A percentile compares a stretch with the other conserved stretches of the same genome.
phyloP scores from a whole-genome alignment of 768 basidiomycete genomes.

The Albatrellus ellisii region DNA sequence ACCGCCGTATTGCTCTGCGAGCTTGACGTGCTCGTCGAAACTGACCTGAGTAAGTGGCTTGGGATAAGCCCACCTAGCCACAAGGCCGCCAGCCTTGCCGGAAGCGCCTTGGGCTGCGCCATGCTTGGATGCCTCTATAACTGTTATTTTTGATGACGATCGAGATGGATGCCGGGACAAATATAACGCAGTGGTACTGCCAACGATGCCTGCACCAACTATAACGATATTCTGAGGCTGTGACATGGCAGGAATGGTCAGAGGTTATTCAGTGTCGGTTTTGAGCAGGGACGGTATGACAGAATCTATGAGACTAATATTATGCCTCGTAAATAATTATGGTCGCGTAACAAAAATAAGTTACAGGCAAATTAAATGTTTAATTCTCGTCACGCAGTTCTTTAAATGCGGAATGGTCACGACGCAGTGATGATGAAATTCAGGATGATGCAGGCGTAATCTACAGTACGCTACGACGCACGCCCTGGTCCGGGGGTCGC shows the following conservation, averaged over 20 bases:
- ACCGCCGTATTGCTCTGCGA: slow-evolving; percentile 61
- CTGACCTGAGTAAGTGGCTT: slow-evolving; percentile 58
- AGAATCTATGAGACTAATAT: too few relatives aligned
- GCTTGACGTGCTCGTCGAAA: slow-evolving; percentile 57
- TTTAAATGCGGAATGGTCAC: too few relatives aligned
- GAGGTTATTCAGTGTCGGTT: too few relatives aligned
- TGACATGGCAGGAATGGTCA: background rate
- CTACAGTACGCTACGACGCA: too few relatives aligned
- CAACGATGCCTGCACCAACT: slow-evolving; percentile 81
- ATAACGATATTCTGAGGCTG: slow-evolving; percentile 40
- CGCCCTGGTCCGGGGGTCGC: too few relatives aligned
- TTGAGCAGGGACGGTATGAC: too few relatives aligned
- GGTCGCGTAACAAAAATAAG: background rate
- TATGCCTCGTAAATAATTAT: background rate
- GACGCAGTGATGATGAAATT: too few relatives aligned
- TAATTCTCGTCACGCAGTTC: too few relatives aligned
- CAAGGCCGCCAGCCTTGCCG: slow-evolving; percentile 75
- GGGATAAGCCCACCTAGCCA: slow-evolving; percentile 79
- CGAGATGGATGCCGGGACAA: slow-evolving; percentile 45
- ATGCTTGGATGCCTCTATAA: slow-evolving; percentile 57
- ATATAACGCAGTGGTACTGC: slow-evolving; percentile 75
- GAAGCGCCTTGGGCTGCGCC: slow-evolving; percentile 70
- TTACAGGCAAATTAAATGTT: too few relatives aligned
- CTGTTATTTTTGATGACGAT: slow-evolving; percentile 32
- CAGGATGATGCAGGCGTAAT: too few relatives aligned